phyloP scores from a whole-genome alignment of 1,284 basidiomycete genomes.

The Nidula niveotomentosa region DNA sequence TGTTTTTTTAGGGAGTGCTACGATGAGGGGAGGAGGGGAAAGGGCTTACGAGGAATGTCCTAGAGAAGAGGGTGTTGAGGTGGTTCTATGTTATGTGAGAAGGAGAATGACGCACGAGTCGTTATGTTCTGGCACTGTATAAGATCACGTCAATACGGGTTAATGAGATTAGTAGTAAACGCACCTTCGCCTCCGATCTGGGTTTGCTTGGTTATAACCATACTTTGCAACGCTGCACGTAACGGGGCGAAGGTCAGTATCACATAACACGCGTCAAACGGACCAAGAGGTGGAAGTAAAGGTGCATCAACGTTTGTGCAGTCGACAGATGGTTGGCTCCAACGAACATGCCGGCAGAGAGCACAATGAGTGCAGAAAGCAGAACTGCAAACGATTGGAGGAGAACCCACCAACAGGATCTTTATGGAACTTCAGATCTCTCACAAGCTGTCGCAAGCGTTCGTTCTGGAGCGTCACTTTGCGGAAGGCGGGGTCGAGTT shows the following conservation, averaged over 20 bases:
- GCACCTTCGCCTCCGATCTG: slow-evolving; percentile 87
- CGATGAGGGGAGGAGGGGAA: neutral
- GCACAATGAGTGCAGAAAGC: too few relatives aligned
- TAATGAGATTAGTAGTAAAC: slow-evolving; percentile 4
- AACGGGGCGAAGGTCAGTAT: neutral
- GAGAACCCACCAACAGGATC: slow-evolving; percentile 71
- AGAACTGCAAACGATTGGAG: neutral
- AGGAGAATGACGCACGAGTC: slow-evolving; percentile 64
- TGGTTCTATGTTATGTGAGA: neutral
- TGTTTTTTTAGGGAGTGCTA: neutral
- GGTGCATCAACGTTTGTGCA: too few relatives aligned
- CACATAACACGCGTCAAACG: too few relatives aligned
- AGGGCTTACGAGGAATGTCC: slow-evolving; percentile 66
- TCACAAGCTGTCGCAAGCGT: slow-evolving; percentile 63
- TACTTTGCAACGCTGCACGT: slow-evolving; percentile 80
- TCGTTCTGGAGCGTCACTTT: slow-evolving; percentile 78
- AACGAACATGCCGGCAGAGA: too few relatives aligned
- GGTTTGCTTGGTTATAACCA: slow-evolving; percentile 93
- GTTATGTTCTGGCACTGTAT: slow-evolving; percentile 72
- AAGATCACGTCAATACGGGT: neutral
- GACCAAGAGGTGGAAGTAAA: too few relatives aligned
- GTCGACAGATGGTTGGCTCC: too few relatives aligned
- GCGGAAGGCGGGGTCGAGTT: slow-evolving; percentile 81
- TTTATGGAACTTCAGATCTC: slow-evolving; percentile 76
- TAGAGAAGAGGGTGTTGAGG: slow-evolving; percentile 21